Evolutionary conservation across 805 yeast genomes (phyloP), one percentile per base, ranked within the genome.

Genomic region (Blastobotrys peoriensis): DNA sequence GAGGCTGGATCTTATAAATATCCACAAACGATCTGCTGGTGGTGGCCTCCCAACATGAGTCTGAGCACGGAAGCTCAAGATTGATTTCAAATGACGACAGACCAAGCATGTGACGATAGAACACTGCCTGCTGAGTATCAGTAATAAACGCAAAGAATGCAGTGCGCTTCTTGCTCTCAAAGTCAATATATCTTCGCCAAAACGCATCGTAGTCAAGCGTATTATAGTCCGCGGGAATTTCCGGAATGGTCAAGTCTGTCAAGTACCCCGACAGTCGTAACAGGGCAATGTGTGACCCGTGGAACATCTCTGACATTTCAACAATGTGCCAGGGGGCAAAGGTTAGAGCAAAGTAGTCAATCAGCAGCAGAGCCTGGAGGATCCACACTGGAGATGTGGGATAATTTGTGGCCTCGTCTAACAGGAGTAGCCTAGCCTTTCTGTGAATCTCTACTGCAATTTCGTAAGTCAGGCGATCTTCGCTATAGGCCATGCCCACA

Each of bases 21-120:
- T 34, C 22, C 23, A 37, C 35, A 23, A 46, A 43, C 17, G 22
- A 35, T 8, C 39, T 44, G 38, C 55, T 54, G 23, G 45, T 44
- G 8, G 42, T 27, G 2, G 74, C 69, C 23, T 58, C 47, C 77
- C 77, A 73, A 17, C 70, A 68, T 2, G 67, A 61, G 47, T 73
- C 77, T 0, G 71, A 56, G 33, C 66, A 70, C 2, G 77, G 77
- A 28, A 73, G 54, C 33, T 71, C 76, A 15, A 71, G 47, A 18
- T 69, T 65, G 17, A 73, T 58, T 20, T 71, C 74, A 54, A 73
- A 73, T 1, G 67, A 63, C 1, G 74, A 65, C 13, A 72, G 40
- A 22, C 63, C 54, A 10, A 64, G 60, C 5, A 61, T 55, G 25
- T 59, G 63, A 2, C 63, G 54, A 43, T 61, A 59, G 10, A 71